These are phyloP conservation scores for Byssoonygena ceratinophila DNA, from an alignment of 2,329 filamentous ascomycete genomes.

Conservation along the genomic window DNA sequence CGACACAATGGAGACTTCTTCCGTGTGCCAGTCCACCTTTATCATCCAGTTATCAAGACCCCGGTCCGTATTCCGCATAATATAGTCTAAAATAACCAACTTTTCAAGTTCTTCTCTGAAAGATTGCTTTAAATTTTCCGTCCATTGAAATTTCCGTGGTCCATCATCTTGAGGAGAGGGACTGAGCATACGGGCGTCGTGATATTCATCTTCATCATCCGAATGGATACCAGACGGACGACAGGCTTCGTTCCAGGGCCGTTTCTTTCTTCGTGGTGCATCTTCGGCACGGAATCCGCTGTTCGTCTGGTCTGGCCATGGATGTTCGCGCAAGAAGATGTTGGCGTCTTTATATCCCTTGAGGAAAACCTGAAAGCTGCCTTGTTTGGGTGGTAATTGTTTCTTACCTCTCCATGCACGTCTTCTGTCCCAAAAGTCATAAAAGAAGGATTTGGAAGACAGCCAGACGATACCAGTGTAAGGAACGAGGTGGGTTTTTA, in stretches of 20 bases:
- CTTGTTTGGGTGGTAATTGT: slow-evolving; percentile 74
- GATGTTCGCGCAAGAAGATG: slow-evolving; percentile 84
- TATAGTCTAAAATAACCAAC: slow-evolving; percentile 92
- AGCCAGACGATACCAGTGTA: slow-evolving; percentile 93
- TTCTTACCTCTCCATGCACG: slow-evolving; percentile 82
- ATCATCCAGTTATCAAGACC: slow-evolving; percentile 99
- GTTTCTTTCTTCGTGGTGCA: slow-evolving; percentile 56
- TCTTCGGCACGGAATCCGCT: slow-evolving; percentile 58
- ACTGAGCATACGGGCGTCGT: slow-evolving; percentile 31
- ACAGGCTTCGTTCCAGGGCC: slow-evolving; percentile 71
- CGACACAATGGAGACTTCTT: slow-evolving; percentile 74
- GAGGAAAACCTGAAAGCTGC: slow-evolving; percentile 94
- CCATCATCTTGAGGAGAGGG: slow-evolving; percentile 38
- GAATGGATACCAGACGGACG: slow-evolving; percentile 53
- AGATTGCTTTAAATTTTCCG: slow-evolving; percentile 72
- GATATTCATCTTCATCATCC: slow-evolving; percentile 53
- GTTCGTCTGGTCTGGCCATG: slow-evolving; percentile 85
- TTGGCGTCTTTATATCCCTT: slow-evolving; percentile 97
- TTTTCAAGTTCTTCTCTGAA: slow-evolving; percentile 95
- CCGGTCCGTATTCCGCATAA: slow-evolving; percentile 97
- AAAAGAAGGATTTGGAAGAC: slow-evolving; percentile 94
- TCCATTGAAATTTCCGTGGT: slow-evolving; percentile 64
- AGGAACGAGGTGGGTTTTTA: slow-evolving; percentile 84
- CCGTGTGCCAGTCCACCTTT: slow-evolving; percentile 75
- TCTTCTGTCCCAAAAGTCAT: slow-evolving; percentile 92